Percentiles rank a stretch among this genome's conserved stretches.
Evolutionary conservation across 2,329 filamentous ascomycete genomes (phyloP).

Genomic region (Cyphellophora europaea): DNA sequence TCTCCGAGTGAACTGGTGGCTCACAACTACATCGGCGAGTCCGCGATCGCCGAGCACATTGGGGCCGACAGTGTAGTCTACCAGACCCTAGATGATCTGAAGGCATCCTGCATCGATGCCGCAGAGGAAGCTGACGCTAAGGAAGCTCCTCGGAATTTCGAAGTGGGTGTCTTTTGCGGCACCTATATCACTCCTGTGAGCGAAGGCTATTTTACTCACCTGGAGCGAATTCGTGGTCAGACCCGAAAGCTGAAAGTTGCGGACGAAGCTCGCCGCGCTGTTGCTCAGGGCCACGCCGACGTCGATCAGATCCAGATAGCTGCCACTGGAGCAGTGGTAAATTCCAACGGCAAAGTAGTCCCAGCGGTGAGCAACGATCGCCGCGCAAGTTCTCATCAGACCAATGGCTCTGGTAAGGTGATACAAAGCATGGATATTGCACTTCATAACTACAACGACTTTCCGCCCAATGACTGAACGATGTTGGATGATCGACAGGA

Average conservation of each 20-base stretch:
- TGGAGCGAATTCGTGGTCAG: conserved; percentile 63
- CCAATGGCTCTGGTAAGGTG: conserved; percentile 28
- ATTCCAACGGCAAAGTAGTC: conserved; percentile 47
- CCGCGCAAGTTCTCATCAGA: conserved; percentile 11
- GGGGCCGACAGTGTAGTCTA: conserved; percentile 70
- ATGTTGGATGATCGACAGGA: too few relatives aligned
- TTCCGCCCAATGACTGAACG: conserved; percentile 20
- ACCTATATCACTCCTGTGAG: conserved; percentile 75
- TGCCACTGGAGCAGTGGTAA: conserved; percentile 51
- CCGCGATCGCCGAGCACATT: conserved; percentile 57
- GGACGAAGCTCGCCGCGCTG: conserved; percentile 54
- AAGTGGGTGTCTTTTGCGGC: conserved; percentile 87
- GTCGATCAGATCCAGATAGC: conserved; percentile 54
- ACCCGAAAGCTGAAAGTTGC: conserved; percentile 58
- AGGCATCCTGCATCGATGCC: conserved; percentile 65
- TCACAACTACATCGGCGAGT: conserved; percentile 50
- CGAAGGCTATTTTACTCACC: conserved; percentile 71
- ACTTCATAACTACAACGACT: conserved; percentile 48
- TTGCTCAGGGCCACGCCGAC: conserved; percentile 53
- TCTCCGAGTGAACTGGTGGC: conserved; percentile 63
- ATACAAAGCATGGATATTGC: conserved; percentile 50
- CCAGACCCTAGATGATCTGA: conserved; percentile 69
- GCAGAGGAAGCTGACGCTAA: conserved; percentile 44
- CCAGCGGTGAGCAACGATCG: conserved; percentile 29
- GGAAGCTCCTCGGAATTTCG: conserved; percentile 56